A percentile compares a stretch with the other conserved stretches of the same genome.
Conservation (phyloP, 306 rosid genomes). For the Glycine tomentella region DNA sequence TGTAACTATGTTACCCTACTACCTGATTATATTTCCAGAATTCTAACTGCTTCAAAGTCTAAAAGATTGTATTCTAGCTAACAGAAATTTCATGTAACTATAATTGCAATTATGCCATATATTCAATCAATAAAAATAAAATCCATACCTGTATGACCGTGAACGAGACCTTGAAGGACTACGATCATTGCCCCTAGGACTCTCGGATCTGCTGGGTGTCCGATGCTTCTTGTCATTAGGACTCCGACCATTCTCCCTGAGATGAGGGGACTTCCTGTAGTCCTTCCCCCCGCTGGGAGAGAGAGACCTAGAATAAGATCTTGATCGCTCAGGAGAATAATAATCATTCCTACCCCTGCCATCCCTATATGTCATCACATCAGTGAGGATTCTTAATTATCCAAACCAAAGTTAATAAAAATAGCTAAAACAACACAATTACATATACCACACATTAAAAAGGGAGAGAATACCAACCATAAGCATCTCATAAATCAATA, state of each 20-base stretch:
- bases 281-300: constrained; percentile 61
- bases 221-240: constrained; percentile 56
- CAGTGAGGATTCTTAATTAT: constrained; percentile 2
- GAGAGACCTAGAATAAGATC: constrained; percentile 82
- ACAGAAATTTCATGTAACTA: neutral
- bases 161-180: constrained; percentile 72
- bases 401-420: neutral
- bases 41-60: constrained; percentile 18
- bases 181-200: constrained; percentile 59
- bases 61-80: neutral
- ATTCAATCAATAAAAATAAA: constrained; percentile 31
- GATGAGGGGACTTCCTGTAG: constrained; percentile 60
- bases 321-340: constrained; percentile 70
- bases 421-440: neutral
- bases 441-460: neutral
- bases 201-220: constrained; percentile 63
- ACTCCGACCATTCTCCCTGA: constrained; percentile 66
- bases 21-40: neutral
- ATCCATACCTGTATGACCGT: constrained; percentile 76
- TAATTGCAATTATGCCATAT: neutral
- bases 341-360: constrained; percentile 61
- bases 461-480: constrained; percentile 29
- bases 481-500: constrained; percentile 45
- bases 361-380: neutral
- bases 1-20: neutral